phyloP scores from a whole-genome alignment of 2,329 filamentous ascomycete species.

The Fusarium citri region DNA sequence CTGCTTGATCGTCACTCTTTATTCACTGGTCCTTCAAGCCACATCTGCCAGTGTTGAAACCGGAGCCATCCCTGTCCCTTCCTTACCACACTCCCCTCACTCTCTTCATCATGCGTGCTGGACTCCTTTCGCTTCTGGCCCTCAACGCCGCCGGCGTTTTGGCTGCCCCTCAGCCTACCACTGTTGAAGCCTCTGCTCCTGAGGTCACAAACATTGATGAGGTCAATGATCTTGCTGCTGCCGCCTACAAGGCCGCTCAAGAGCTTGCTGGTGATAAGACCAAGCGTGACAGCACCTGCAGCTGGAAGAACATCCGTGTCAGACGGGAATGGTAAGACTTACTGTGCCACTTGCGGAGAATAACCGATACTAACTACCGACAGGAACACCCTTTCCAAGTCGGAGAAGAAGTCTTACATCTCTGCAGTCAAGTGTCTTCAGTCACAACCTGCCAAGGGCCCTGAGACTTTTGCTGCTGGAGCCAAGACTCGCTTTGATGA shows the following conservation, averaged over 20 bases:
- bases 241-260: constrained; percentile 43
- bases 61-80: constrained; percentile 19
- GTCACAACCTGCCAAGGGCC: constrained; percentile 51
- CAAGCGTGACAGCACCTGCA: constrained; percentile 44
- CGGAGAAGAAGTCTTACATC: constrained; percentile 54
- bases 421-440: constrained; percentile 59
- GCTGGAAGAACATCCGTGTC: constrained; percentile 47
- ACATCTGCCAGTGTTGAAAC: constrained; percentile 8
- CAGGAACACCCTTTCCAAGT: constrained; percentile 44
- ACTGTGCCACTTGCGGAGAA: too few relatives aligned
- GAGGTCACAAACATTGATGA: constrained; percentile 39
- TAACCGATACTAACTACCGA: neutral
- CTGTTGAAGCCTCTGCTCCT: constrained; percentile 22
- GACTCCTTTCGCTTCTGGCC: constrained; percentile 36
- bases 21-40: constrained; percentile 15
- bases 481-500: constrained; percentile 62
- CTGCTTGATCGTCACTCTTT: constrained; percentile 8
- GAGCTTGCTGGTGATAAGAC: constrained; percentile 25
- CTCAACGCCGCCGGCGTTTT: constrained; percentile 41
- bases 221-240: constrained; percentile 36
- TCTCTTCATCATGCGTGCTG: constrained; percentile 35
- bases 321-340: constrained; percentile 48
- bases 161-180: constrained; percentile 32
- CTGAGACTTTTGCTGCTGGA: constrained; percentile 53
- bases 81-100: neutral